Percentiles rank a stretch among this genome's conserved stretches.
phyloP scores from a whole-genome alignment of 768 basidiomycete genomes.

The Chlorophyllum brunneum region DNA sequence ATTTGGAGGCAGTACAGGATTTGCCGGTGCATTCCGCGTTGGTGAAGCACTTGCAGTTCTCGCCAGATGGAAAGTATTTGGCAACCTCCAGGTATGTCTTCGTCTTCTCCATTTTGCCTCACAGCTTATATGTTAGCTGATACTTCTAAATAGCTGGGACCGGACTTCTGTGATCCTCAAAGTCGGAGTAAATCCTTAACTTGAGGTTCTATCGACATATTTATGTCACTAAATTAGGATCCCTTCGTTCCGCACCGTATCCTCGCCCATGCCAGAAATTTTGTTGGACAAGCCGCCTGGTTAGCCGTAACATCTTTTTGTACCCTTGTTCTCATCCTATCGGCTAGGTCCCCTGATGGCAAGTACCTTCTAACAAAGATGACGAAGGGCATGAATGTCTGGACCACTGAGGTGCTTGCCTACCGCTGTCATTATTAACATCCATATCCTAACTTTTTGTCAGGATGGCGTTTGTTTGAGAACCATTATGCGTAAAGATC shows the following conservation, averaged over 20 bases:
- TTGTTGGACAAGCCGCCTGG: conserved; percentile 78
- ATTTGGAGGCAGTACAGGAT: conserved; percentile 53
- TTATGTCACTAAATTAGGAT: conserved; percentile 32
- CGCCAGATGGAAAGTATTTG: conserved; percentile 68
- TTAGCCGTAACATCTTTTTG: conserved; percentile 20
- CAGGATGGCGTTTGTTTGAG: conserved; percentile 68
- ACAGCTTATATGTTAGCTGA: not conserved
- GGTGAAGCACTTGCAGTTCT: conserved; percentile 72
- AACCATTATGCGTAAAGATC: conserved; percentile 54
- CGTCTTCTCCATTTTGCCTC: not conserved
- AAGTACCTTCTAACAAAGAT: conserved; percentile 62
- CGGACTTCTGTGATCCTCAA: conserved; percentile 64
- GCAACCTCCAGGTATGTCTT: conserved; percentile 61
- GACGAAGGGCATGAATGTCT: conserved; percentile 61
- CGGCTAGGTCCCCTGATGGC: conserved; percentile 59
- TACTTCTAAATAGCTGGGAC: conserved; percentile 51
- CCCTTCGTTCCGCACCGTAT: conserved; percentile 55
- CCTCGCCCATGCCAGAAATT: conserved; percentile 65
- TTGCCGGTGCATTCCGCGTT: conserved; percentile 62
- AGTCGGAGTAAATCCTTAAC: conserved; percentile 65
- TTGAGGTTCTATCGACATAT: conserved; percentile 33
- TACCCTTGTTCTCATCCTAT: conserved; percentile 1
- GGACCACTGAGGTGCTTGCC: conserved; percentile 53
- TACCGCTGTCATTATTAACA: not conserved
- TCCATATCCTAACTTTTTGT: not conserved